These are phyloP conservation scores for Bacterosira constricta DNA, from an alignment of 108 stramenopile species.

Conservation along the genomic window DNA sequence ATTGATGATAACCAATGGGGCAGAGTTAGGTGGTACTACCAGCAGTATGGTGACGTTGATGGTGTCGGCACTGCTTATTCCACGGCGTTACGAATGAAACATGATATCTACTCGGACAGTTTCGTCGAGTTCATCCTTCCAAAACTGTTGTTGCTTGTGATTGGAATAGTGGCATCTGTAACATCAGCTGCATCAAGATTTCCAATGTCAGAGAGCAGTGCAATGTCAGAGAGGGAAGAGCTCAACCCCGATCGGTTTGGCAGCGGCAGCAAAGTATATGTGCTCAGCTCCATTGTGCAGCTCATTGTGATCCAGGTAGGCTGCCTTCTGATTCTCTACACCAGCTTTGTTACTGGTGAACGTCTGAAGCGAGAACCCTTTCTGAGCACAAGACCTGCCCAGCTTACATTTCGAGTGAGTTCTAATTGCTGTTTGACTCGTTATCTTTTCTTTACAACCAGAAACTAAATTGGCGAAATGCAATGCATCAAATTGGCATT, in stretches of 20 bases:
- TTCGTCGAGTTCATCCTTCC: slow-evolving; percentile 79
- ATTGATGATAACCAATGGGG: slow-evolving; percentile 42
- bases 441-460: slow-evolving; percentile 32
- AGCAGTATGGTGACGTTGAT: slow-evolving; percentile 73
- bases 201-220: slow-evolving; percentile 42
- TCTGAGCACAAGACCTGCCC: slow-evolving; percentile 81
- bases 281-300: slow-evolving; percentile 60
- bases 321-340: slow-evolving; percentile 55
- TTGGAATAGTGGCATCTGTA: slow-evolving; percentile 55
- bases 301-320: slow-evolving; percentile 57
- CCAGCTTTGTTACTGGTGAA: slow-evolving; percentile 61
- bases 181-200: slow-evolving; percentile 55
- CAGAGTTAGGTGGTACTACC: slow-evolving; percentile 54
- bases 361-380: slow-evolving; percentile 69
- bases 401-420: slow-evolving; percentile 73
- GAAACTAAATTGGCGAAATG: too few species aligned
- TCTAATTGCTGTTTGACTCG: slow-evolving; percentile 23
- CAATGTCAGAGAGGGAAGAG: slow-evolving; percentile 11
- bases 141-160: slow-evolving; percentile 54
- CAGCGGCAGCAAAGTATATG: slow-evolving; percentile 51
- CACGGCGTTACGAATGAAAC: slow-evolving; percentile 57
- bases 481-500: too few species aligned
- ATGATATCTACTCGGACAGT: slow-evolving; percentile 66
- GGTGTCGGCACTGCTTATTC: slow-evolving; percentile 53
- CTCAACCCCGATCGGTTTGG: slow-evolving; percentile 49